These are phyloP conservation scores for Talaromyces sp. DNA, from an alignment of 2,329 filamentous ascomycete species.

Conservation along the genomic window DNA sequence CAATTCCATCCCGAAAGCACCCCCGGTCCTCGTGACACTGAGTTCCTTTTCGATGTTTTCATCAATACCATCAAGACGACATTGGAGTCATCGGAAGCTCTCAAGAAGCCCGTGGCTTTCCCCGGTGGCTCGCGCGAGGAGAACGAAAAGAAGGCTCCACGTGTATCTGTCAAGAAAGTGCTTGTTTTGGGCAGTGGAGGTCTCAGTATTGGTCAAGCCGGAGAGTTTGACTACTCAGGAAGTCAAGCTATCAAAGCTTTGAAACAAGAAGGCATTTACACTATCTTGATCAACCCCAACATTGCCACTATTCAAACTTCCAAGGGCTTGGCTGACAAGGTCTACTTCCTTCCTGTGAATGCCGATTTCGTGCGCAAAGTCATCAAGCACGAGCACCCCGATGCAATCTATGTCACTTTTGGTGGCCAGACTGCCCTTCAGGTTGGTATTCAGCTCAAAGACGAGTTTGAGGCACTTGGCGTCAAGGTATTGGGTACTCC, in stretches of 20 bases:
- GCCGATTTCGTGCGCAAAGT: constrained; percentile 97
- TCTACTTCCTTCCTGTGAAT: constrained; percentile 96
- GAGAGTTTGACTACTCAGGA: constrained; percentile 98
- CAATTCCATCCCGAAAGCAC: constrained; percentile 98
- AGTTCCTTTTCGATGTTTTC: constrained; percentile 96
- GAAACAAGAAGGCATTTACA: constrained; percentile 97
- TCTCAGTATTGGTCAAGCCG: constrained; percentile 93
- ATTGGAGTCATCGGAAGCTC: constrained; percentile 58
- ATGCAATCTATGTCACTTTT: constrained; percentile 96
- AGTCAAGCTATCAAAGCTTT: constrained; percentile 97
- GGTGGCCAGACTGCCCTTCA: constrained; percentile 96
- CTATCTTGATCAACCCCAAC: constrained; percentile 96
- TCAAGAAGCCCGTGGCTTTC: constrained; percentile 73
- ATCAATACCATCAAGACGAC: constrained; percentile 74
- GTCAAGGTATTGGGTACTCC: constrained; percentile 94
- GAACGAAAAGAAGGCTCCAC: constrained; percentile 69
- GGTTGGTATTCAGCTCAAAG: constrained; percentile 94
- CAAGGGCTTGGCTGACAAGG: constrained; percentile 94
- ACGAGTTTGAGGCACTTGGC: constrained; percentile 87
- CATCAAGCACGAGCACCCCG: constrained; percentile 87
- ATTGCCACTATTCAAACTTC: constrained; percentile 99
- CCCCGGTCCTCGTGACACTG: constrained; percentile 88
- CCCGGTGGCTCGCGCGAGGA: constrained; percentile 77
- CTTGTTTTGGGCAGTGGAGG: constrained; percentile 91
- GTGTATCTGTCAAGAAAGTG: constrained; percentile 86